Conservation (phyloP, 106 monocot species). For the Vanilla planifolia region DNA sequence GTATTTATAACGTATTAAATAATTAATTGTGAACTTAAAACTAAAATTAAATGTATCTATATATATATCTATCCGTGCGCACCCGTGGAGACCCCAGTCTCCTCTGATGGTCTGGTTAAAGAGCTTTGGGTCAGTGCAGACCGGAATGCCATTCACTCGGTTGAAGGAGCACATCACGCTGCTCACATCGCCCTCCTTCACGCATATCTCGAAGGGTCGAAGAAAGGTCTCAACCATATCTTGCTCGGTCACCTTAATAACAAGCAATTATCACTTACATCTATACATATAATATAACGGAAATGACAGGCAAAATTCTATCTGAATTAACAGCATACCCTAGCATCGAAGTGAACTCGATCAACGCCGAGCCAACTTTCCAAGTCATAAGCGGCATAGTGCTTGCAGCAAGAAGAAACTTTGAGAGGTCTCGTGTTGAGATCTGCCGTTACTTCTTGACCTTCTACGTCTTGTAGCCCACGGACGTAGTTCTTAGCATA, state of each 20-base stretch:
- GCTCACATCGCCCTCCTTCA: constrained; percentile 39
- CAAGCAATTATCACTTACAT: not conserved
- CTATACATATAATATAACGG: not conserved
- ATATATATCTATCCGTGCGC: not conserved
- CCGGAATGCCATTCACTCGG: constrained; percentile 38
- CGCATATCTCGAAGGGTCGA: constrained; percentile 35
- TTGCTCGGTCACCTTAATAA: constrained; percentile 29
- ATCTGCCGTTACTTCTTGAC: not conserved
- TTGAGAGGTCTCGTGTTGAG: constrained; percentile 20
- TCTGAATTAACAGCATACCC: constrained; percentile 2
- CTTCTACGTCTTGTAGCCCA: constrained; percentile 30
- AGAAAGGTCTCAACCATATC: constrained; percentile 44
- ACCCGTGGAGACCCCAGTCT: constrained; percentile 49
- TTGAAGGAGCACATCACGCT: constrained; percentile 64
- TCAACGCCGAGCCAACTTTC: constrained; percentile 22
- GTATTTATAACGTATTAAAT: too few relatives aligned
- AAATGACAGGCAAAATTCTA: not conserved
- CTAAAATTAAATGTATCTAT: too few relatives aligned
- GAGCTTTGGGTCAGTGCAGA: constrained; percentile 29
- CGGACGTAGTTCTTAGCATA: constrained; percentile 30
- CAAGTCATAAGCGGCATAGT: constrained; percentile 39
- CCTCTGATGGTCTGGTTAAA: constrained; percentile 21
- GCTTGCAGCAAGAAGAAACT: constrained; percentile 44
- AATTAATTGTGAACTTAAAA: too few relatives aligned
- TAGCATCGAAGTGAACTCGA: constrained; percentile 19